These are phyloP conservation scores for Coemansia sp. DNA, from an alignment of 192 early-diverging fungal genomes.

Conservation along the genomic window DNA sequence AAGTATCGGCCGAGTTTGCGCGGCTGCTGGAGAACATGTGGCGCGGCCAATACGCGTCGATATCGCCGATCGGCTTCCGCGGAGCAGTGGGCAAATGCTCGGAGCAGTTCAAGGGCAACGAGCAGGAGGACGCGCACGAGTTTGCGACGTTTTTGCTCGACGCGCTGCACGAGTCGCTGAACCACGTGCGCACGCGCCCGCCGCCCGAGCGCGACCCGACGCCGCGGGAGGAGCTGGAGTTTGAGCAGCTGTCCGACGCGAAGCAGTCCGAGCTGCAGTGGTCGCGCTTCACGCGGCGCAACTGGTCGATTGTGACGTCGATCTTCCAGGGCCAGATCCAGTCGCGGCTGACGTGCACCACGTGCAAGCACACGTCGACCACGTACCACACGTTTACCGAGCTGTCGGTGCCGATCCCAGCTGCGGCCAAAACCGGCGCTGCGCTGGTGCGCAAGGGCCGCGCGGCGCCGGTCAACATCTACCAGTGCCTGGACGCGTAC, in stretches of 20 bases:
- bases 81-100: conserved; percentile 71
- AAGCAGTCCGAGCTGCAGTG: conserved; percentile 65
- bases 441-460: not conserved
- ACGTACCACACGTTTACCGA: conserved; percentile 94
- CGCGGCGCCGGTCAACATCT: conserved; percentile 46
- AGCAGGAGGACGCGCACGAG: conserved; percentile 98
- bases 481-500: conserved; percentile 85
- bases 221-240: conserved; percentile 54
- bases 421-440: not conserved
- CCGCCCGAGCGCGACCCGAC: conserved; percentile 44
- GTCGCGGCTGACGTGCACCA: conserved; percentile 41
- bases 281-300: conserved; percentile 68
- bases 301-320: conserved; percentile 85
- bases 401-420: conserved; percentile 78
- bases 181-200: conserved; percentile 56
- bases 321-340: conserved; percentile 78
- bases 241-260: conserved; percentile 67
- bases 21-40: conserved; percentile 81
- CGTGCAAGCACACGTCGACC: conserved; percentile 43
- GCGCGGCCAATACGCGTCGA: conserved; percentile 69
- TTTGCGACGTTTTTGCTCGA: conserved; percentile 90
- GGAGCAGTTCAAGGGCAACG: conserved; percentile 79
- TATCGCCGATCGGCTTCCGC: conserved; percentile 80
- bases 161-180: conserved; percentile 90
- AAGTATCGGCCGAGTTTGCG: conserved; percentile 75